Percentiles rank a stretch among this genome's conserved stretches.
Evolutionary conservation across 2,329 filamentous ascomycete genomes (phyloP).

Genomic region (Penicillium hesseltinei): DNA sequence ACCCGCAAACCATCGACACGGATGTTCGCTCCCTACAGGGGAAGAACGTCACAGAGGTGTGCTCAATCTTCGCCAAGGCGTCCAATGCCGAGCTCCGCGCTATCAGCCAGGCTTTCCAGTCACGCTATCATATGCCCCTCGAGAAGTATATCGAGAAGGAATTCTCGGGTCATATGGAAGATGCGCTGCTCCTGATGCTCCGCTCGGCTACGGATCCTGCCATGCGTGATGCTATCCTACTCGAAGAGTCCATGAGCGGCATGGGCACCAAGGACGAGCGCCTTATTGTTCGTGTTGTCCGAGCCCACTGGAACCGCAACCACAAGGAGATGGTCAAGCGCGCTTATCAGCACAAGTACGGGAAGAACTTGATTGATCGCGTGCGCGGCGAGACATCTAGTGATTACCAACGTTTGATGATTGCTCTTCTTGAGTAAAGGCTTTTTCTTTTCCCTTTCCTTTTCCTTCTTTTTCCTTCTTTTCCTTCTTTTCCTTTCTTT

Average conservation of each 20-base stretch:
- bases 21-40: conserved; percentile 75
- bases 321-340: conserved; percentile 74
- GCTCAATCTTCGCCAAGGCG: conserved; percentile 70
- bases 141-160: conserved; percentile 74
- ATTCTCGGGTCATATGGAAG: conserved; percentile 90
- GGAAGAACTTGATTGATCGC: conserved; percentile 63
- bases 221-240: conserved; percentile 73
- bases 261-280: conserved; percentile 81
- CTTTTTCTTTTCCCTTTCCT: not conserved
- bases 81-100: conserved; percentile 83
- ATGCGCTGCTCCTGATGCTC: conserved; percentile 78
- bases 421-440: conserved; percentile 57
- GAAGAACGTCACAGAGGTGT: conserved; percentile 56
- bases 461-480: not conserved
- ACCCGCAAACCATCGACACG: conserved; percentile 69
- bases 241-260: conserved; percentile 88
- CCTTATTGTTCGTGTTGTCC: conserved; percentile 73
- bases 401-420: conserved; percentile 73
- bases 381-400: conserved; percentile 83
- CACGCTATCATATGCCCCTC: conserved; percentile 68
- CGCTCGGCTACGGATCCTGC: conserved; percentile 74
- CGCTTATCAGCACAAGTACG: conserved; percentile 71
- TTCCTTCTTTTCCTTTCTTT: conserved; percentile 1
- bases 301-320: conserved; percentile 76
- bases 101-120: conserved; percentile 71